phyloP scores from a whole-genome alignment of 768 basidiomycete genomes.

The Coprinopsis marcescibilis region DNA sequence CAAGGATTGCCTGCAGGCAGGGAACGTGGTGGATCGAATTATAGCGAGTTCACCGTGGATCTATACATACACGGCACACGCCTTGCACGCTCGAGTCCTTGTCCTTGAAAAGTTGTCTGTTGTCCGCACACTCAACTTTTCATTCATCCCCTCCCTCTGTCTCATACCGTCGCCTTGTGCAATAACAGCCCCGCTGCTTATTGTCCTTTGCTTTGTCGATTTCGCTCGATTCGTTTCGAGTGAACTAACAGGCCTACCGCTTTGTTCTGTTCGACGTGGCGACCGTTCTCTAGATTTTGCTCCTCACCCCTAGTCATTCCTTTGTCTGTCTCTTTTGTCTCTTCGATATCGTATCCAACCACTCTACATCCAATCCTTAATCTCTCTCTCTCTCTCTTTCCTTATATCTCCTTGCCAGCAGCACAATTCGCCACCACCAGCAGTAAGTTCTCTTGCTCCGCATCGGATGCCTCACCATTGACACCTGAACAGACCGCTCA shows the following conservation, averaged over 20 bases:
- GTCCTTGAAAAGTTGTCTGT: conserved; percentile 48
- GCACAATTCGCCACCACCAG: neutral
- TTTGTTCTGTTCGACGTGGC: conserved; percentile 30
- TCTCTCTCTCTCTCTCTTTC: conserved; percentile 9
- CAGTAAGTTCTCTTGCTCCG: neutral
- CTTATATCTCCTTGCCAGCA: neutral
- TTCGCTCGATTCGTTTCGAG: conserved; percentile 54
- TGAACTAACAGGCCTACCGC: conserved; percentile 26
- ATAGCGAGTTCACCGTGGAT: conserved; percentile 40
- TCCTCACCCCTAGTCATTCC: conserved; percentile 45
- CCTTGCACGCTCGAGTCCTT: conserved; percentile 29
- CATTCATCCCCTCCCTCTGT: conserved; percentile 27
- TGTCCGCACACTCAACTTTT: conserved; percentile 41
- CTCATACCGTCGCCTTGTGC: conserved; percentile 28
- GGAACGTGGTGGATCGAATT: conserved; percentile 64
- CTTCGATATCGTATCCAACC: conserved; percentile 15
- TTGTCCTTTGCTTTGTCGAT: conserved; percentile 21
- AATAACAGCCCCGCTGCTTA: conserved; percentile 26
- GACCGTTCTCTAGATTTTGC: conserved; percentile 25
- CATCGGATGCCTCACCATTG: neutral
- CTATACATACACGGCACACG: conserved; percentile 53
- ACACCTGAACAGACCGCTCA: neutral
- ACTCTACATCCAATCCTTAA: conserved; percentile 19
- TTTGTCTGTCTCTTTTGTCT: conserved; percentile 28
- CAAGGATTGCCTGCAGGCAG: conserved; percentile 63